Evolutionary conservation across 768 basidiomycete species (phyloP).

Genomic region (Russula dissimulans): DNA sequence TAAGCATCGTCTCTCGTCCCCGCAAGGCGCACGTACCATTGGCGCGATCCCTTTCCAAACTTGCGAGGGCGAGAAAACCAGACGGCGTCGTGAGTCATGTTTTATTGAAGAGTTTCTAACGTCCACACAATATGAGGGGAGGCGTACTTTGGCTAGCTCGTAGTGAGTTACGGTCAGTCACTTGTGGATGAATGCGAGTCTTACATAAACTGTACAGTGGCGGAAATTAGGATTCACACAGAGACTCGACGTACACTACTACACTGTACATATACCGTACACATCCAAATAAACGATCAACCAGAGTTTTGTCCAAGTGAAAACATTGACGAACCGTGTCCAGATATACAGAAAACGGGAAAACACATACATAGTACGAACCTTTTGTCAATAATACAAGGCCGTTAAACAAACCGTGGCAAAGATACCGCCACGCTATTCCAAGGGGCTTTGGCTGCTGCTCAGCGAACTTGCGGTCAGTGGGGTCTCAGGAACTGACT

Average conservation of each 20-base stretch:
- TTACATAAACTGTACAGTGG: slow-evolving; percentile 19
- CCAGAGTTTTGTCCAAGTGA: not conserved
- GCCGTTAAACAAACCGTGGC: not conserved
- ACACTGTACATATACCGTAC: not conserved
- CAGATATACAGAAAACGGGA: not conserved
- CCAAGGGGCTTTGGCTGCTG: not conserved
- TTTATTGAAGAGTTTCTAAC: slow-evolving; percentile 21
- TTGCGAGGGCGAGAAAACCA: slow-evolving; percentile 97
- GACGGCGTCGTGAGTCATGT: slow-evolving; percentile 97
- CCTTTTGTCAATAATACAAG: not conserved
- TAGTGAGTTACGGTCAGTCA: not conserved
- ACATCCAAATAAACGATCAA: not conserved
- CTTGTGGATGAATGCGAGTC: not conserved
- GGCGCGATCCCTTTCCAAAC: slow-evolving; percentile 90
- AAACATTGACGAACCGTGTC: not conserved
- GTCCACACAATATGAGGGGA: not conserved
- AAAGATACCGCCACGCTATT: not conserved
- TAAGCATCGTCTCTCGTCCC: slow-evolving; percentile 4
- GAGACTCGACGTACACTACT: too few species aligned
- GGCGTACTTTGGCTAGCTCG: slow-evolving; percentile 11
- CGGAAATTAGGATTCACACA: slow-evolving; percentile 7
- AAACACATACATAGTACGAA: not conserved
- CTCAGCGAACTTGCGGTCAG: slow-evolving; percentile 3
- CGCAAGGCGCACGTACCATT: slow-evolving; percentile 54
- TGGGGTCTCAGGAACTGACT: slow-evolving; percentile 8